phyloP scores from a whole-genome alignment of 768 basidiomycete species.

The Infundibulicybe gibba region DNA sequence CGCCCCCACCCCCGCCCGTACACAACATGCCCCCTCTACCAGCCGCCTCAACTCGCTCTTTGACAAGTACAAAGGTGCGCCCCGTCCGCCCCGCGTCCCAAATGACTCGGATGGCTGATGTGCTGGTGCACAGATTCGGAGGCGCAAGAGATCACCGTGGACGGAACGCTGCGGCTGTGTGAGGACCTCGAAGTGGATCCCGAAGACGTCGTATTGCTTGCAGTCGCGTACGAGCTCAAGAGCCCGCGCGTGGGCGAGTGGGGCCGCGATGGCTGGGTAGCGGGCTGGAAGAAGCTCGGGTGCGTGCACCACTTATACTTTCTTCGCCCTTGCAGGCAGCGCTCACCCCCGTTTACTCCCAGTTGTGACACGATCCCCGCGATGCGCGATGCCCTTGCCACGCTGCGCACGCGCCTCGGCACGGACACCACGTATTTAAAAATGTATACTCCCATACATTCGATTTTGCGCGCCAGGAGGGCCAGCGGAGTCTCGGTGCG shows the following conservation, averaged over 20 bases:
- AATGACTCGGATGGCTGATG: conserved; percentile 2
- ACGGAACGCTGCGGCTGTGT: conserved; percentile 80
- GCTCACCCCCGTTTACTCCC: background rate
- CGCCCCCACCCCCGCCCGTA: conserved; percentile 14
- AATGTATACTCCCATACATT: conserved; percentile 82
- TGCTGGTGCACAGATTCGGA: conserved; percentile 44
- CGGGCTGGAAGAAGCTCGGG: conserved; percentile 78
- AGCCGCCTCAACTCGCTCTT: conserved; percentile 57
- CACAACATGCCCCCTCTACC: conserved; percentile 35
- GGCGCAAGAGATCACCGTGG: conserved; percentile 62
- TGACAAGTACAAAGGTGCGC: conserved; percentile 63
- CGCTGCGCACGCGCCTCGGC: conserved; percentile 57
- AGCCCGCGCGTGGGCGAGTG: conserved; percentile 73
- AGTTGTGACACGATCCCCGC: conserved; percentile 64
- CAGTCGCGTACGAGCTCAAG: conserved; percentile 78
- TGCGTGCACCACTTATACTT: conserved; percentile 27
- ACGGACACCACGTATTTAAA: conserved; percentile 67
- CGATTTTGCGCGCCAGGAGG: conserved; percentile 69
- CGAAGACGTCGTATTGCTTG: conserved; percentile 79
- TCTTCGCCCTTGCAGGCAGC: background rate
- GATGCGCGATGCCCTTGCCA: conserved; percentile 56
- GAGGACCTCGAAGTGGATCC: conserved; percentile 66
- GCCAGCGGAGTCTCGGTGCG: conserved; percentile 78
- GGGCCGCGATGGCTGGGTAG: conserved; percentile 67
- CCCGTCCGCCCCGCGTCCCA: conserved; percentile 3